Evolutionary conservation across 202 grass and related monocot species (phyloP).

Genomic region (Panicum hallii): DNA sequence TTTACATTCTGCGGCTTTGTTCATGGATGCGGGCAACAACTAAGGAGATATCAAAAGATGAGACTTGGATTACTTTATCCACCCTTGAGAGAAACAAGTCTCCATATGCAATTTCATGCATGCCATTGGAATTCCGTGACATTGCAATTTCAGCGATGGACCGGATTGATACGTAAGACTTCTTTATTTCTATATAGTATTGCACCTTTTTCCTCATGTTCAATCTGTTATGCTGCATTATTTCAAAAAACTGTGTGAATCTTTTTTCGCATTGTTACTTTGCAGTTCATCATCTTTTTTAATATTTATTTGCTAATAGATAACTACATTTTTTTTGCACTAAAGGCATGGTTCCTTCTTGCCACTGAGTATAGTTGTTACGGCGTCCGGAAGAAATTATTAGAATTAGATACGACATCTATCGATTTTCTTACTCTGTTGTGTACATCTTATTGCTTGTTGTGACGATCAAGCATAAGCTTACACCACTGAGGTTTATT

Average conservation of each 20-base stretch:
- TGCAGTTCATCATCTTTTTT: not conserved
- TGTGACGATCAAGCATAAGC: not conserved
- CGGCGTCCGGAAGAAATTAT: not conserved
- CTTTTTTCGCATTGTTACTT: not conserved
- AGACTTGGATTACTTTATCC: conserved; percentile 91
- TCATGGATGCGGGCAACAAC: conserved; percentile 89
- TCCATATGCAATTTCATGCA: conserved; percentile 89
- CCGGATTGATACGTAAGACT: conserved; percentile 77
- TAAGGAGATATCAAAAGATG: conserved; percentile 86
- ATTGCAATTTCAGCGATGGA: conserved; percentile 91
- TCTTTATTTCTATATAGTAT: conserved; percentile 41
- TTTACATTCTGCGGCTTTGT: conserved; percentile 92
- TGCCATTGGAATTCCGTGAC: conserved; percentile 87
- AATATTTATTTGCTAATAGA: conserved; percentile 15
- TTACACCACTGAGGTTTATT: not conserved
- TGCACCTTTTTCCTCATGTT: conserved; percentile 5
- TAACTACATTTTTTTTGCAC: conserved; percentile 6
- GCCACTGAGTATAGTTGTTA: not conserved
- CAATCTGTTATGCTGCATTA: conserved; percentile 26
- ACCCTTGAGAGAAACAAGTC: conserved; percentile 95
- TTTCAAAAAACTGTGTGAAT: conserved; percentile 12
- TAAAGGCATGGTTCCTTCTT: conserved; percentile 10
- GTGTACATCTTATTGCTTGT: not conserved
- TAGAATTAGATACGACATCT: not conserved
- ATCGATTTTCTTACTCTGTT: not conserved